These are phyloP conservation scores for Sergeia podlipaevii DNA, from an alignment of 208 protist genomes.

Conservation along the genomic window DNA sequence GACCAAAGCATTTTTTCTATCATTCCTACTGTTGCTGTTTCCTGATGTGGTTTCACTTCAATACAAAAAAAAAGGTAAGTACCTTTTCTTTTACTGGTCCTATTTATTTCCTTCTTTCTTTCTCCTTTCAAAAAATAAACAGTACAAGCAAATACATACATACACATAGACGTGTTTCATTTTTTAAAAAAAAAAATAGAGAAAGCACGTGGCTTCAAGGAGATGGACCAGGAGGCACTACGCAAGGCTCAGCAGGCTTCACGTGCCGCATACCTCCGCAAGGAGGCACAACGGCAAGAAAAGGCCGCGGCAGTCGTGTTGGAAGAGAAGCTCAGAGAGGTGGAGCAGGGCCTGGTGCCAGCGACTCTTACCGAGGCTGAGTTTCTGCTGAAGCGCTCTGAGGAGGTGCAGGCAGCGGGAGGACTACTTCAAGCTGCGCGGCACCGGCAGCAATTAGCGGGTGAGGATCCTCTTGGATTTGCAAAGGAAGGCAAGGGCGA, in stretches of 20 bases:
- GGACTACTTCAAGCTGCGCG: slow-evolving; percentile 58
- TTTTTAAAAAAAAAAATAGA: slow-evolving; percentile 3
- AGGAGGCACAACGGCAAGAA: slow-evolving; percentile 49
- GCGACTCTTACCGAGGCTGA: slow-evolving; percentile 56
- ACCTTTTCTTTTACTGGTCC: background rate
- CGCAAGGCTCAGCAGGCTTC: slow-evolving; percentile 66
- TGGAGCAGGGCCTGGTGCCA: slow-evolving; percentile 73
- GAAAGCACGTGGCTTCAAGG: background rate
- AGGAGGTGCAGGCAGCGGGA: slow-evolving; percentile 56
- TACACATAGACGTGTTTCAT: slow-evolving; percentile 3
- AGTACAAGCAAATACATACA: too few species aligned
- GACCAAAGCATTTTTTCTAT: too few species aligned
- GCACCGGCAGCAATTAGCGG: slow-evolving; percentile 42
- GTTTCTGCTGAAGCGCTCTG: slow-evolving; percentile 54
- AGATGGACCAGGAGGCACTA: slow-evolving; percentile 58
- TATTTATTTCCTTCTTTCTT: background rate
- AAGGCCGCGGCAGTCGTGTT: slow-evolving; percentile 61
- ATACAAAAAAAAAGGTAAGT: too few species aligned
- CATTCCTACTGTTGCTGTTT: too few species aligned
- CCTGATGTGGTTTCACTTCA: too few species aligned
- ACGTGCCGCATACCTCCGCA: slow-evolving; percentile 62
- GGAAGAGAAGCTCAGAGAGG: slow-evolving; percentile 67
- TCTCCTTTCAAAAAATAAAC: too few species aligned
- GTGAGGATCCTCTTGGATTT: too few species aligned
- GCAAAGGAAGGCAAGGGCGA: too few species aligned